These are phyloP conservation scores for Diutina scorzettiae DNA, from an alignment of 1,139 yeast genomes.

Conservation along the genomic window DNA sequence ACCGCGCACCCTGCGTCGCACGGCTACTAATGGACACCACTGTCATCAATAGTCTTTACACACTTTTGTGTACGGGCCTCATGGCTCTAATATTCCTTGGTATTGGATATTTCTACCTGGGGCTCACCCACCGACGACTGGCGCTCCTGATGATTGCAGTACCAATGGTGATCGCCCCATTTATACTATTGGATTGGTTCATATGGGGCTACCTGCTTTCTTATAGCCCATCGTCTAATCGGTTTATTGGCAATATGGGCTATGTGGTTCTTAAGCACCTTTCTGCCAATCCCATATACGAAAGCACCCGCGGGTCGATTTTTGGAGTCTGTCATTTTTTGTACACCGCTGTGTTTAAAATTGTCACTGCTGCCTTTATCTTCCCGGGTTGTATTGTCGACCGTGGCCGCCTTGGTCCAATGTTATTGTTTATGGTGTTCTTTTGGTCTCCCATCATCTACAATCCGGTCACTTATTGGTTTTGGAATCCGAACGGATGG, in stretches of 20 bases:
- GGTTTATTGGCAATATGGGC: constrained; percentile 35
- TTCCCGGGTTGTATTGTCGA: constrained; percentile 50
- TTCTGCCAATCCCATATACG: constrained; percentile 13
- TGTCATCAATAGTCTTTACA: constrained; percentile 15
- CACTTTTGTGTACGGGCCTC: constrained; percentile 25
- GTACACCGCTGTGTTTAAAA: constrained; percentile 40
- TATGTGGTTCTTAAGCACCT: constrained; percentile 31
- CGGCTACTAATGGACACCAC: too few relatives aligned
- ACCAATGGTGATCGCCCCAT: constrained; percentile 31
- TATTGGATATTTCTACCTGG: constrained; percentile 43
- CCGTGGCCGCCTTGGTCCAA: constrained; percentile 43
- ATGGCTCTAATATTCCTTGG: constrained; percentile 28
- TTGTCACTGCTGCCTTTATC: constrained; percentile 40
- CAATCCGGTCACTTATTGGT: constrained; percentile 56
- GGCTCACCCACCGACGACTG: constrained; percentile 44
- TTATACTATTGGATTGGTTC: constrained; percentile 41
- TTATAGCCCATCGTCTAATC: constrained; percentile 28
- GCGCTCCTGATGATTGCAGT: constrained; percentile 43
- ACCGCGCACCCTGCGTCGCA: too few relatives aligned
- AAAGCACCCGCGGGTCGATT: constrained; percentile 29
- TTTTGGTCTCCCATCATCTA: constrained; percentile 48
- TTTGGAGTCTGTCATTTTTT: constrained; percentile 31
- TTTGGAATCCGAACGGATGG: constrained; percentile 55
- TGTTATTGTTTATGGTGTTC: constrained; percentile 34
- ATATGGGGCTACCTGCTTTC: constrained; percentile 49